Base-by-base conservation (phyloP, 2,329 filamentous ascomycete species). In the Fusarium sp. region DNA sequence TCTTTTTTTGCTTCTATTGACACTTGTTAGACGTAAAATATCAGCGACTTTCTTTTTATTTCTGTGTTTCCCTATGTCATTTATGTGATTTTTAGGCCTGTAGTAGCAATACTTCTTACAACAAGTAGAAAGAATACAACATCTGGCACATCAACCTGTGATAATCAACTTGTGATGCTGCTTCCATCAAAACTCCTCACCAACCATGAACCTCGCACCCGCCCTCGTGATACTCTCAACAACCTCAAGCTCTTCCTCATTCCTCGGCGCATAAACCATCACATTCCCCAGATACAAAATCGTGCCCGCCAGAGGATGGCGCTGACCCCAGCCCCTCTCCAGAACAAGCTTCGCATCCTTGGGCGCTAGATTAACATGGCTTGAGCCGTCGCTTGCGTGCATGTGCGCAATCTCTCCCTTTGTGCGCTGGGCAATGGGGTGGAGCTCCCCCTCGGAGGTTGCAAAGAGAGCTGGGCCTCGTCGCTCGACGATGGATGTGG, bases 251-350 rank as follows among this genome's bases (percentile, higher is more conserved):
- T 68, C 66, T 3, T 52, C 45, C n/a, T 66, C 30, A 7, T 22
- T 49, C 22, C 61, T 57, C 3, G 66, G 66, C n/a, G 66, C 65
- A 40, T 68, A 68, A n/a, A 63, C 23, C 66, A 67, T 69, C 27
- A 63, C 14, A 17, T 66, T 40, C 10, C 66, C 66, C 20, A 66
- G 4, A n/a, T 68, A 68, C 33, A 68, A 20, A 27, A 57, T 46
- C 19, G 52, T 58, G 6, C 65, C 65, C 11, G 51, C 56, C 19
- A 68, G 20, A 2, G 66, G 65, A 43, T 69, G 66, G 10, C 66
- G 43, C n/a, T 68, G 55, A 9, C 65, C 65, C 61, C 65, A 68
- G 4, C 66, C 62, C 39, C 39, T 56, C 23, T 69, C 59, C 6
- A 62, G 22, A n/a, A 62, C 57, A 37, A 69, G 15, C 33, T 55